Percentiles rank a stretch among this genome's conserved stretches.
Conservation (phyloP, 345 rosid species). For the Eucalyptus viminalis region DNA sequence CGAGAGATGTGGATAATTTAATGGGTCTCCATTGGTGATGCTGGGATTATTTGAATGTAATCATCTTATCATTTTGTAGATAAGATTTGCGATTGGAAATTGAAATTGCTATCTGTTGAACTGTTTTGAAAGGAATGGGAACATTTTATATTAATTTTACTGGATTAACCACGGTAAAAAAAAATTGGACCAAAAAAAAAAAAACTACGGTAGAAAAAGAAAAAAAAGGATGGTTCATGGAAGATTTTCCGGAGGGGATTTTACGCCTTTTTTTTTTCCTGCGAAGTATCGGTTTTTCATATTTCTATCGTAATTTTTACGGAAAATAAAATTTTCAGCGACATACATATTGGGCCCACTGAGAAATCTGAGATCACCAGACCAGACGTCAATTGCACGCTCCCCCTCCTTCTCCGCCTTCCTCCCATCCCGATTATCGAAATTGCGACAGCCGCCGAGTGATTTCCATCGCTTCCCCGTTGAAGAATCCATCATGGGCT, state of each 20-base stretch:
- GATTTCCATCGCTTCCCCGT: background rate
- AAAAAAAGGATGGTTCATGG: background rate
- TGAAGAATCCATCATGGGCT: background rate
- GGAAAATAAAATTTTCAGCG: background rate
- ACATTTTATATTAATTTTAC: background rate
- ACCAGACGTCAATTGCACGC: background rate
- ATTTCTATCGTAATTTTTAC: background rate
- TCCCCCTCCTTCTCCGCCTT: background rate
- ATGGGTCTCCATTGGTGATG: background rate
- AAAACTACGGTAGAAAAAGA: too few species aligned
- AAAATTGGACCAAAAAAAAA: too few species aligned
- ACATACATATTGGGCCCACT: too few species aligned
- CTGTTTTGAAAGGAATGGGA: background rate
- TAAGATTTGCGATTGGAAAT: background rate
- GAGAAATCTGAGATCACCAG: background rate
- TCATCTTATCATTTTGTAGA: background rate
- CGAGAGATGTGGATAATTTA: background rate
- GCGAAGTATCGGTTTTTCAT: background rate
- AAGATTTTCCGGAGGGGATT: background rate
- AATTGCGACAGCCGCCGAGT: rapidly evolving
- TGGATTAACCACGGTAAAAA: background rate
- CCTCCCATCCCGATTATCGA: background rate
- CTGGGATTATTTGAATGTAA: background rate
- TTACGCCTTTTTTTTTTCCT: background rate
- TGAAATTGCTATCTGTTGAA: background rate